Evolutionary conservation across 805 yeast species (phyloP), one percentile per base, ranked within the genome.

Genomic region (Millerozyma acaciae): DNA sequence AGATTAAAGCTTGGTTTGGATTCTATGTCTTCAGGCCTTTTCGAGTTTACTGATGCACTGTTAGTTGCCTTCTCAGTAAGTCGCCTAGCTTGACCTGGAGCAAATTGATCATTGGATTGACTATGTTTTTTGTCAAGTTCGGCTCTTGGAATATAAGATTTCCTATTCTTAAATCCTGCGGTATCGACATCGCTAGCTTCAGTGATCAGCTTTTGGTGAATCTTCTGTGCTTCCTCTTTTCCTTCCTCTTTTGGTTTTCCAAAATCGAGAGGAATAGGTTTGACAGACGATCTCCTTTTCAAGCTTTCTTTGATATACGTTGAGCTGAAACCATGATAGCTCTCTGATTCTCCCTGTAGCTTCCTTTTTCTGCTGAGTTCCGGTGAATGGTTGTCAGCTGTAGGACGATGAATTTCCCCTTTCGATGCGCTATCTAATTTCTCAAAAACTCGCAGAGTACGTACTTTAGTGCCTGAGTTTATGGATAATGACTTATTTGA

Each of bases 361-460:
- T 28, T 28, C 2, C 25, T 14, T 12, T 10, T 30, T 20, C 17
- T 30, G 5, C 19, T 10, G 5, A 19, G 7, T 12, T 15, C 16
- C 2, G 33, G 33, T n/a, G 33, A 30, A 10, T 14, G 21, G 7
- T 30, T 17, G 5, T 12, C 20, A 13, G 14, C n/a, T 6, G 26
- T n/a, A 3, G 3, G 18, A 16, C 18, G 16, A 14, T 16, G 19
- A 22, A 17, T 28, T 16, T 37, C 41, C n/a, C 29, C 14, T 28
- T 41, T 34, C 12, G 44, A 33, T n/a, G 39, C 44, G 8, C 37
- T 28, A 26, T 43, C 46, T 8, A 38, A 26, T 18, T 35, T 37
- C 16, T 45, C 45, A 28, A 40, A 45, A 12, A 44, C 42, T 24
- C 50, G 34, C 51, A 47, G 50, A 8, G 50, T 39, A n/a, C 45